phyloP scores from a whole-genome alignment of 1,284 basidiomycete species.

The Trametes pubescens region DNA sequence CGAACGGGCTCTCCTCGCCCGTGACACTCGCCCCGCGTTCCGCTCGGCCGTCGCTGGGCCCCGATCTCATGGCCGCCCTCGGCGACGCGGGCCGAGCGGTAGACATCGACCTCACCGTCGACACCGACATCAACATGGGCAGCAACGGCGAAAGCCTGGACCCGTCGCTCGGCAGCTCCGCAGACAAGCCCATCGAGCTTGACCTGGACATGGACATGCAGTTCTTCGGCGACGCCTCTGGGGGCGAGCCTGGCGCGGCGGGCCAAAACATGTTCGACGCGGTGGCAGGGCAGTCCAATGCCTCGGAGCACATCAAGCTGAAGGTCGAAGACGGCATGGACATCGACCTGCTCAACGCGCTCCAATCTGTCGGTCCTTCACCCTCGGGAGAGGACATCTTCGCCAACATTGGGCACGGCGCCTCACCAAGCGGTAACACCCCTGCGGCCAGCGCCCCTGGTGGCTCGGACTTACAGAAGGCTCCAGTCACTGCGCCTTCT shows the following conservation, averaged over 20 bases:
- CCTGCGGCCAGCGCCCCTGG: background rate
- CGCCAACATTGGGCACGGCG: slow-evolving; percentile 27
- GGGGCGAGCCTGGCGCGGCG: slow-evolving; percentile 1
- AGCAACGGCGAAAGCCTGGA: slow-evolving; percentile 36
- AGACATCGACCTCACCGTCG: slow-evolving; percentile 52
- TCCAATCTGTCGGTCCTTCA: slow-evolving; percentile 21
- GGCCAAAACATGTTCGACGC: slow-evolving; percentile 21
- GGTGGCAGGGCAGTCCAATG: background rate
- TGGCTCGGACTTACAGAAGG: slow-evolving; percentile 17
- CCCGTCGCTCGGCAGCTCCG: slow-evolving; percentile 62
- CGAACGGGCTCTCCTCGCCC: slow-evolving; percentile 72
- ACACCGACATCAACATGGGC: slow-evolving; percentile 42
- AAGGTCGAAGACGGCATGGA: slow-evolving; percentile 37
- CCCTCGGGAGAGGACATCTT: slow-evolving; percentile 30
- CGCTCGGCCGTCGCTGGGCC: slow-evolving; percentile 62
- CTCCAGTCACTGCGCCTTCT: slow-evolving; percentile 43
- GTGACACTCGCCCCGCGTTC: slow-evolving; percentile 82
- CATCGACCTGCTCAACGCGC: slow-evolving; percentile 33
- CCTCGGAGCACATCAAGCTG: slow-evolving; percentile 28
- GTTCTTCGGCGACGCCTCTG: slow-evolving; percentile 36
- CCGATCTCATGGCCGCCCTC: slow-evolving; percentile 65
- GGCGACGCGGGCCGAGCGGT: slow-evolving; percentile 43
- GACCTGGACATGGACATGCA: slow-evolving; percentile 70
- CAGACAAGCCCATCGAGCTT: slow-evolving; percentile 82
- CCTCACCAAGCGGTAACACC: background rate